Base-by-base conservation (phyloP, 2,329 filamentous ascomycete species). In the Byssochlamys sp. region DNA sequence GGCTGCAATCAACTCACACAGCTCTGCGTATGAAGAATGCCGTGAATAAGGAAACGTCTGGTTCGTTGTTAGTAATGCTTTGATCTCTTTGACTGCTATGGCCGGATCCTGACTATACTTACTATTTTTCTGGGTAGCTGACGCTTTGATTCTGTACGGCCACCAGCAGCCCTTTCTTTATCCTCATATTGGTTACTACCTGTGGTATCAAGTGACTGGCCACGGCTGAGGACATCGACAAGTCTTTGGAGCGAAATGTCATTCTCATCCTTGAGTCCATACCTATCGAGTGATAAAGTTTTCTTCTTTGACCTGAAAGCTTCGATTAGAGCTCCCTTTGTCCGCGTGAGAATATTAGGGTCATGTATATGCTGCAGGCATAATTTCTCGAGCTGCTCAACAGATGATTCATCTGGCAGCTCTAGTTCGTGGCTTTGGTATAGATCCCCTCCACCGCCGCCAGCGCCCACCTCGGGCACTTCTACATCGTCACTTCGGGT, bases 21-120 rank as follows among this genome's bases (percentile, higher is more conserved):
- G 80, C 69, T 96, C 92, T 0, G 78, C 76, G 59, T 94, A 92
- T 0, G 90, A 95, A 0, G 92, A 95, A 71, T 97, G 92, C 0
- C 92, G 83, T 0, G 92, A 92, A 67, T 91, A 96, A 0, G 91
- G 89, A 63, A 96, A 96, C 24, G 75, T 78, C 76, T 75, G 51
- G 33, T 53, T 9, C 39, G 6, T 55, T 26, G 5, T 53, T 51
- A 31, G 26, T 7, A 3, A 53, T 45, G 33, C 14, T 19, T 45
- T 24, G 39, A 45, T 10, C n/a, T 45, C n/a, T 19, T 19, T 19
- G 19, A 19, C 19, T 19, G 5, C 1, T 9, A 45, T 45, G 19
- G n/a, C 1, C 9, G 19, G 39, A 45, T 24, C 7, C 4, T 19
- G 5, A n/a, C 19, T 45, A n/a, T 28, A 65, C 71, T 59, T 62